Evolutionary conservation across 169 alveolate genomes (phyloP).

Genomic region (Plasmodium vinckei): DNA sequence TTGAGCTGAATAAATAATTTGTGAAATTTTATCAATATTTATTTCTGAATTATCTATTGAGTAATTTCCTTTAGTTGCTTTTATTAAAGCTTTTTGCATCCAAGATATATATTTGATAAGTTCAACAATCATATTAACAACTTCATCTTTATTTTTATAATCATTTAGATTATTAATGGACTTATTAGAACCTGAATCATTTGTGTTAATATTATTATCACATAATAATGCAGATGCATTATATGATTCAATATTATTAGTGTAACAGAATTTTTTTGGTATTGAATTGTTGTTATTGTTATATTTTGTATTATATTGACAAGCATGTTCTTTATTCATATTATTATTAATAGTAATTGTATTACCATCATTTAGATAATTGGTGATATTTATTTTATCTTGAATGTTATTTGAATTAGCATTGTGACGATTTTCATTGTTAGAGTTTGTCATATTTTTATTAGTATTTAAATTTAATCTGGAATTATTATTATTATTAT

Average conservation of each 20-base stretch:
- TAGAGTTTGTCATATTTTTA: not conserved
- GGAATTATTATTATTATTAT: not conserved
- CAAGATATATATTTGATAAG: constrained; percentile 56
- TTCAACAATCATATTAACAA: constrained; percentile 45
- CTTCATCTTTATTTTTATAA: constrained; percentile 27
- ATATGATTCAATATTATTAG: not conserved
- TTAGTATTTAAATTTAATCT: not conserved
- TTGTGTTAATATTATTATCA: not conserved
- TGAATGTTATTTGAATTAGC: not conserved
- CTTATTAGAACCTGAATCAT: not conserved
- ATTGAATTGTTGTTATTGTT: not conserved
- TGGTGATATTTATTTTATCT: not conserved
- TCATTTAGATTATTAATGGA: not conserved
- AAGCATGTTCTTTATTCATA: not conserved
- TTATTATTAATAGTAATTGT: not conserved
- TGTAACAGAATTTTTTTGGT: not conserved
- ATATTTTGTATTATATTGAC: constrained; percentile 18
- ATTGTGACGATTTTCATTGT: not conserved
- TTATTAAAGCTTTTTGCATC: constrained; percentile 62
- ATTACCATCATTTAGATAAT: not conserved
- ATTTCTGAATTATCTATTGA: constrained; percentile 34
- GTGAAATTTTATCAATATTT: constrained; percentile 30
- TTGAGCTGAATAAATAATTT: constrained; percentile 49
- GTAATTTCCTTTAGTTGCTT: constrained; percentile 40
- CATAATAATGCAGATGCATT: not conserved